phyloP scores from a whole-genome alignment of 257 asterid species.

The Gynochthodes officinalis region DNA sequence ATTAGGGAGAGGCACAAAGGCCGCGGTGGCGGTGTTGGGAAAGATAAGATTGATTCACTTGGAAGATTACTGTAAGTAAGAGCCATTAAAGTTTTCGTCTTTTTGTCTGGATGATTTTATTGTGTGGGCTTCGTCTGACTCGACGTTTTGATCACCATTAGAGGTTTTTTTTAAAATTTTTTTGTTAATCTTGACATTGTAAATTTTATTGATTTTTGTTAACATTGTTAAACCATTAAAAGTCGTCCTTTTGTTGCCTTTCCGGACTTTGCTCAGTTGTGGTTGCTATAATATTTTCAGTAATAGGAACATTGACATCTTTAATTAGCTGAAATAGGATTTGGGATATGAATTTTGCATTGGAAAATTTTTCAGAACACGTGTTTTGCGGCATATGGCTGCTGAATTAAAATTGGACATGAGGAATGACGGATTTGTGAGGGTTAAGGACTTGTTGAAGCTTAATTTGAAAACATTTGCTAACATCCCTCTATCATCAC shows the following conservation, averaged over 20 bases:
- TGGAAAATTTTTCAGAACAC: conserved; percentile 51
- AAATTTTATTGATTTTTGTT: too few relatives aligned
- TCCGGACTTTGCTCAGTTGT: not conserved
- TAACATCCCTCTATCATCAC: conserved; percentile 54
- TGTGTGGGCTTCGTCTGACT: not conserved
- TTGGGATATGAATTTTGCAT: not conserved
- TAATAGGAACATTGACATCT: not conserved
- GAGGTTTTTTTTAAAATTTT: too few relatives aligned
- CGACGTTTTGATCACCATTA: not conserved
- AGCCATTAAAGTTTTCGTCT: not conserved
- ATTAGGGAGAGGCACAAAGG: conserved; percentile 41
- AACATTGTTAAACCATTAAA: not conserved
- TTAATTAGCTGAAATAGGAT: not conserved
- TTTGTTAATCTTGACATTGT: not conserved
- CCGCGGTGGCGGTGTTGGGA: conserved; percentile 39
- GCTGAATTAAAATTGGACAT: conserved; percentile 73
- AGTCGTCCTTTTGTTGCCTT: not conserved
- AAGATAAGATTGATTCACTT: conserved; percentile 71
- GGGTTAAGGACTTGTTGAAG: too few relatives aligned
- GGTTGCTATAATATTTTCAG: not conserved
- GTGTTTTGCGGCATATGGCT: conserved; percentile 88
- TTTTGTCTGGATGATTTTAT: too few relatives aligned
- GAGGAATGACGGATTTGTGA: conserved; percentile 88
- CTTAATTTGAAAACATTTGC: conserved; percentile 77
- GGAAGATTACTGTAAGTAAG: conserved; percentile 71